These are phyloP conservation scores for Fereydounia khargensis DNA, from an alignment of 1,284 basidiomycete genomes.

Conservation along the genomic window DNA sequence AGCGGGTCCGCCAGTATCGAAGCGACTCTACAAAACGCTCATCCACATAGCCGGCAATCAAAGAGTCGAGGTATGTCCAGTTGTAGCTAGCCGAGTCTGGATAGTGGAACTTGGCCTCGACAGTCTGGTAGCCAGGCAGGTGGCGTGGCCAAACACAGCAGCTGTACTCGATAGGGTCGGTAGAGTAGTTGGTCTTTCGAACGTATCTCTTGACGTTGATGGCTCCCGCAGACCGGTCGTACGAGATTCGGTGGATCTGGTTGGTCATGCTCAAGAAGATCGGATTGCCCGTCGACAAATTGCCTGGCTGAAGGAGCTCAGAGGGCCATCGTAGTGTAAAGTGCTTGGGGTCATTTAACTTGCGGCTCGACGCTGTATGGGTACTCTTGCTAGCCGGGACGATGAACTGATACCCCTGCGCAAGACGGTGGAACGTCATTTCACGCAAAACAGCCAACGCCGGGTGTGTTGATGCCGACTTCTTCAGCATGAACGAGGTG, in stretches of 20 bases:
- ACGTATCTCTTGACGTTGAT: conserved; percentile 87
- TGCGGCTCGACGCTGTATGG: conserved; percentile 18
- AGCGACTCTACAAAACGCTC: conserved; percentile 49
- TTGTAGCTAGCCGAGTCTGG: conserved; percentile 67
- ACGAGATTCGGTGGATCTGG: conserved; percentile 88
- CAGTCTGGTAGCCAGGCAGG: conserved; percentile 79
- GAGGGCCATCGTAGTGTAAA: conserved; percentile 45
- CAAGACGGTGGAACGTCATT: conserved; percentile 86
- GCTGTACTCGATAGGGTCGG: conserved; percentile 71
- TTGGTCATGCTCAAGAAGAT: conserved; percentile 92
- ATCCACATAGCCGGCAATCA: conserved; percentile 56
- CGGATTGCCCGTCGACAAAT: conserved; percentile 60
- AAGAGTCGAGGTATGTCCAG: conserved; percentile 59
- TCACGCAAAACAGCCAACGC: conserved; percentile 76
- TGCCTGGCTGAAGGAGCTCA: conserved; percentile 54
- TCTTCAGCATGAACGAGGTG: conserved; percentile 52
- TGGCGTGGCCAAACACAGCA: conserved; percentile 91
- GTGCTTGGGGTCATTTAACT: conserved; percentile 32
- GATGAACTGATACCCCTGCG: conserved; percentile 96
- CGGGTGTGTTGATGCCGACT: conserved; percentile 66
- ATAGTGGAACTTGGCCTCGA: conserved; percentile 72
- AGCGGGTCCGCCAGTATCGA: conserved; percentile 87
- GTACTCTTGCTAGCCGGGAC: conserved; percentile 32
- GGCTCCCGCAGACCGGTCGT: conserved; percentile 71
- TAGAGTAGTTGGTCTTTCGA: conserved; percentile 67